These are phyloP conservation scores for Coffea eugenioides DNA, from an alignment of 257 asterid genomes.

Conservation along the genomic window DNA sequence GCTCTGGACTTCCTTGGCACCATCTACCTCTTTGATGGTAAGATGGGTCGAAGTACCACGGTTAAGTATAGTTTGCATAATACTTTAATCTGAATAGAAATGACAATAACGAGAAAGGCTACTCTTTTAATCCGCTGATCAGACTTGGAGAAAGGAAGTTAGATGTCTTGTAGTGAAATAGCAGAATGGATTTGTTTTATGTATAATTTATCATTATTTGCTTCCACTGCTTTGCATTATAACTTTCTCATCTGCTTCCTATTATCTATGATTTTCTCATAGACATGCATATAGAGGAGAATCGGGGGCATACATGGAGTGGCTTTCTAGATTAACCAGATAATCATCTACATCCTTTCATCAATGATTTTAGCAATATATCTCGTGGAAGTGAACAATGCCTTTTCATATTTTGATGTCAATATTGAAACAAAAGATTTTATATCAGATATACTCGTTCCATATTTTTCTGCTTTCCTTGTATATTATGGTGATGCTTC, in stretches of 20 bases:
- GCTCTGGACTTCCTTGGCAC: no score
- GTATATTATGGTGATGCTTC: background rate
- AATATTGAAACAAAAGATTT: no score
- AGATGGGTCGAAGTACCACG: background rate
- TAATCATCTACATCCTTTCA: no score
- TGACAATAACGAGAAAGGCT: background rate
- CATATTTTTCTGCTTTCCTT: background rate
- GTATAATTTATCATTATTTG: background rate
- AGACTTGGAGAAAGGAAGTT: background rate
- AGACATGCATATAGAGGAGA: slow-evolving; percentile 3
- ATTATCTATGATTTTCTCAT: background rate
- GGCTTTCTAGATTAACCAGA: background rate
- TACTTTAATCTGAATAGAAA: background rate
- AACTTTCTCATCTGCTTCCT: background rate
- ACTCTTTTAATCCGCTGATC: background rate
- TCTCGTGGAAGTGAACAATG: background rate
- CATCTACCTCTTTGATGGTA: background rate
- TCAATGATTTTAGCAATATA: no score
- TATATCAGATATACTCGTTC: no score
- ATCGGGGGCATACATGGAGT: background rate
- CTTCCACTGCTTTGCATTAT: background rate
- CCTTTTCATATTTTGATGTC: background rate
- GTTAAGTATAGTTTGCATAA: background rate
- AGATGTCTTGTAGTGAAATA: background rate
- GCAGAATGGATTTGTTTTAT: background rate